Conservation (phyloP, 1,139 yeast species). For the Candida sp. region DNA sequence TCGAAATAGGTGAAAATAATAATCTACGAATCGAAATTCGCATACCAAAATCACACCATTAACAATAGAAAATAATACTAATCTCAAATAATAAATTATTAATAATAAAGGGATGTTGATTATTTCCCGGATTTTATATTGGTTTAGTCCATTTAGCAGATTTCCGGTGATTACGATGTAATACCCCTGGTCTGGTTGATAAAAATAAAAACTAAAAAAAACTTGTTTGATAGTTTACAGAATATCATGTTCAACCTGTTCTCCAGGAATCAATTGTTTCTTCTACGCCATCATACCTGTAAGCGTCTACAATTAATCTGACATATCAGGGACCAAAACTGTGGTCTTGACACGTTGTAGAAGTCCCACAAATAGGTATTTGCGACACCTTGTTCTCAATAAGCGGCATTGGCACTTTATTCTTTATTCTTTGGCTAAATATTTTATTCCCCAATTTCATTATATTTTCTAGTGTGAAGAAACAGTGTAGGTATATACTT, state of each 20-base stretch:
- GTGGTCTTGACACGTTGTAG: not conserved
- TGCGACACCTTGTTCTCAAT: not conserved
- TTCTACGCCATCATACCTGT: not conserved
- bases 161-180: no score
- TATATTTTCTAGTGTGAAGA: no score
- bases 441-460: not conserved
- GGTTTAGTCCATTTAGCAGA: no score
- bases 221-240: no score
- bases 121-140: not conserved
- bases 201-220: no score
- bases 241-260: no score
- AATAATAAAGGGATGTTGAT: not conserved
- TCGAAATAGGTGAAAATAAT: not conserved
- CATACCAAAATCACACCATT: not conserved
- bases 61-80: no score
- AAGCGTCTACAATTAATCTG: not conserved
- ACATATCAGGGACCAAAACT: not conserved
- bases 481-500: not conserved
- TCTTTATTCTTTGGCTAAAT: not conserved
- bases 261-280: not conserved
- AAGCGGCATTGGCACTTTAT: not conserved
- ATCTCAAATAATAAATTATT: no score
- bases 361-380: not conserved
- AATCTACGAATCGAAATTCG: not conserved
- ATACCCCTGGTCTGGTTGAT: no score